These are phyloP conservation scores for Magnolia changhungtana DNA, from an alignment of 164 flowering plant genomes.

Conservation along the genomic window DNA sequence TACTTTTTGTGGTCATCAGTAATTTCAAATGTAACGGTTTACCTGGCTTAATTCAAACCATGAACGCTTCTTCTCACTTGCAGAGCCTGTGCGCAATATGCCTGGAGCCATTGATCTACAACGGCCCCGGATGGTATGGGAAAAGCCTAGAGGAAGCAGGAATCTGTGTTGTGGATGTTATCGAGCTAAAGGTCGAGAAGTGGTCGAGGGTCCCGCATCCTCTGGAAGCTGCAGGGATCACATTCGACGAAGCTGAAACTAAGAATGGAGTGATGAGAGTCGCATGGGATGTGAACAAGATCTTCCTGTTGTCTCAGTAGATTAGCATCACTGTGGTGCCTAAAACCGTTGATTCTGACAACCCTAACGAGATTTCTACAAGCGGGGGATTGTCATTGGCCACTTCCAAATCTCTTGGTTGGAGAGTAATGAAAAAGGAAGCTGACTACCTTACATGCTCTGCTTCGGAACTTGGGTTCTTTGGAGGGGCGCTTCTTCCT, in stretches of 20 bases:
- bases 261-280: constrained; percentile 61
- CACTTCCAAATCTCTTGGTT: neutral
- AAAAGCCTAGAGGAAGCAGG: constrained; percentile 47
- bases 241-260: constrained; percentile 59
- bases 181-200: constrained; percentile 47
- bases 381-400: too few species aligned
- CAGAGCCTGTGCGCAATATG: constrained; percentile 86
- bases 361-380: neutral
- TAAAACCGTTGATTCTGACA: neutral
- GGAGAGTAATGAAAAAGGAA: neutral
- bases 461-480: constrained; percentile 1
- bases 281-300: constrained; percentile 57
- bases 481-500: neutral
- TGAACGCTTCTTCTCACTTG: constrained; percentile 14
- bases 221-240: constrained; percentile 47
- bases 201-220: constrained; percentile 50
- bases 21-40: neutral
- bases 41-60: neutral
- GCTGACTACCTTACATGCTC: neutral
- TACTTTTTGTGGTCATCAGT: neutral
- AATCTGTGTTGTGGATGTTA: constrained; percentile 59
- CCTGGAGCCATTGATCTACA: constrained; percentile 61
- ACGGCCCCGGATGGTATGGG: constrained; percentile 50
- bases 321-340: neutral
- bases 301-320: constrained; percentile 15